Conservation (phyloP, 1,139 yeast species). For the Debaryomyces sp. region DNA sequence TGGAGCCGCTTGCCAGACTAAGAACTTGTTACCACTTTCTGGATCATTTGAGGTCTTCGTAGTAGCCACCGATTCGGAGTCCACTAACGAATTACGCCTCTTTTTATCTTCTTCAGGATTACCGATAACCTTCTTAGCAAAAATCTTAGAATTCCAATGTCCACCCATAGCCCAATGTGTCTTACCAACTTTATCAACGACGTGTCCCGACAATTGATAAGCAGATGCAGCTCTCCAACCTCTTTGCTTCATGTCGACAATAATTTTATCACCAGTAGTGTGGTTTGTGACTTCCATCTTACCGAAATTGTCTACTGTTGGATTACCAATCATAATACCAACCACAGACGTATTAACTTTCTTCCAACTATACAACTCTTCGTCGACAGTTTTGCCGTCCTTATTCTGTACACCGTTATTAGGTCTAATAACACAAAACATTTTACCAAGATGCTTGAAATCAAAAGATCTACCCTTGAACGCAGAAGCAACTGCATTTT, state of each 20-base stretch:
- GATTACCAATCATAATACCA: conserved; percentile 92
- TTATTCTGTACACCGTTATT: conserved; percentile 53
- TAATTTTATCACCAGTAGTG: conserved; percentile 82
- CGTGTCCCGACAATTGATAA: conserved; percentile 85
- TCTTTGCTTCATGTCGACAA: conserved; percentile 79
- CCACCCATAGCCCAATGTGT: conserved; percentile 82
- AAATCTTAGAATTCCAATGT: conserved; percentile 89
- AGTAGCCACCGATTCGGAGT: conserved; percentile 17
- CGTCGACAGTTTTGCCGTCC: conserved; percentile 43
- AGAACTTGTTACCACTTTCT: conserved; percentile 59
- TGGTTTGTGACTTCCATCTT: conserved; percentile 85
- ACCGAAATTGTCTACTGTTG: conserved; percentile 94
- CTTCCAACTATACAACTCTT: conserved; percentile 86
- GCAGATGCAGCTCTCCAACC: conserved; percentile 97
- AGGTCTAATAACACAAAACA: conserved; percentile 85
- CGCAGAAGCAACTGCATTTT: conserved; percentile 85
- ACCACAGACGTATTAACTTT: conserved; percentile 93
- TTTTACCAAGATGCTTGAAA: conserved; percentile 87
- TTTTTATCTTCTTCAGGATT: conserved; percentile 22
- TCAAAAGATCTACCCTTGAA: conserved; percentile 94
- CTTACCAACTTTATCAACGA: conserved; percentile 56
- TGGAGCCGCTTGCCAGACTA: conserved; percentile 87
- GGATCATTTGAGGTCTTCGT: conserved; percentile 32
- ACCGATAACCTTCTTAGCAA: conserved; percentile 60
- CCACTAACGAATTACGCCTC: conserved; percentile 30